These are phyloP conservation scores for Dictyostelium brefeldianum DNA, from an alignment of 78 protist species.

Conservation along the genomic window DNA sequence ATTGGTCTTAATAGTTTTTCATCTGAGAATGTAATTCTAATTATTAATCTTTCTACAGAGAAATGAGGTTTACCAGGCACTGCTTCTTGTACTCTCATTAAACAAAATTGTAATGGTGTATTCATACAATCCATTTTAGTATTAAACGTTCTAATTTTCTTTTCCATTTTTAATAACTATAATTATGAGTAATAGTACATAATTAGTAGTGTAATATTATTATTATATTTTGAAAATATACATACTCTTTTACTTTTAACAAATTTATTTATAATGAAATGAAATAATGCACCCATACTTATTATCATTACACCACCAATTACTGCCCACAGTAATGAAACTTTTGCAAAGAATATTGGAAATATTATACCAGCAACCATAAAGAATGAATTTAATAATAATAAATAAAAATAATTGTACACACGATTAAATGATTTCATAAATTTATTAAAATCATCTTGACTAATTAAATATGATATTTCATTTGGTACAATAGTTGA, in stretches of 20 bases:
- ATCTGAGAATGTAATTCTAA: not conserved
- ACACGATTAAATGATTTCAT: not conserved
- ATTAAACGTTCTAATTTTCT: not conserved
- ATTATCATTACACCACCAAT: not conserved
- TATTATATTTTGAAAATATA: not conserved
- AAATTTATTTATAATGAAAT: not conserved
- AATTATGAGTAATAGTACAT: not conserved
- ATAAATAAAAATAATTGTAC: constrained; percentile 3
- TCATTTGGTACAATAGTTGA: not conserved
- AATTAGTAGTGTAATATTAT: too few species aligned
- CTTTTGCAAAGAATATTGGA: not conserved
- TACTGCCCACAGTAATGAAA: not conserved
- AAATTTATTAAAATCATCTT: not conserved
- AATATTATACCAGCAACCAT: not conserved
- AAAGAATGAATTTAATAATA: not conserved
- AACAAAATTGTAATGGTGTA: constrained; percentile 9
- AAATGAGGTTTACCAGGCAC: constrained; percentile 16
- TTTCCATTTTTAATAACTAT: not conserved
- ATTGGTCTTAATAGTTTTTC: not conserved
- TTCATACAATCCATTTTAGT: not conserved
- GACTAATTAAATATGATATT: not conserved
- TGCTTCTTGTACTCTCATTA: constrained; percentile 30
- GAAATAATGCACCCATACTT: not conserved
- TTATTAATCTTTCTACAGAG: constrained; percentile 12
- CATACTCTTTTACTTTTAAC: not conserved